phyloP scores from a whole-genome alignment of 768 basidiomycete species.

The Clavaria fumosa region DNA sequence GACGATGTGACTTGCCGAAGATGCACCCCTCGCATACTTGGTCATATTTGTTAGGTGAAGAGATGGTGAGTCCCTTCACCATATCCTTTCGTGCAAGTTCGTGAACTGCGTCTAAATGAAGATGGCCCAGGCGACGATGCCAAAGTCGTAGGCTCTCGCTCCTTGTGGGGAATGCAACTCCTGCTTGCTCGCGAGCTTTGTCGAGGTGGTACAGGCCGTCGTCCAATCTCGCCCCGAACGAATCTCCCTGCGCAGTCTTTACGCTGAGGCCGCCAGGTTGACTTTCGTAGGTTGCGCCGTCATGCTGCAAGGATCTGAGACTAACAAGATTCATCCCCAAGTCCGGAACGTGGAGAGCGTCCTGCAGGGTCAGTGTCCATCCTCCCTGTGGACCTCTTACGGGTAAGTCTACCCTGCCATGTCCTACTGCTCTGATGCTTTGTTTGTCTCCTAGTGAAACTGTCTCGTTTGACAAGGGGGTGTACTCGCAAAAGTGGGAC shows the following conservation, averaged over 20 bases:
- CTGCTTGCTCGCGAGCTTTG: not conserved
- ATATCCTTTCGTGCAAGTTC: too few species aligned
- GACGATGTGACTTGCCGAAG: too few species aligned
- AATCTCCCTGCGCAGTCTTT: not conserved
- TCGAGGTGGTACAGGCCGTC: not conserved
- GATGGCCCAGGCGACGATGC: too few species aligned
- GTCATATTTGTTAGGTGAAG: too few species aligned
- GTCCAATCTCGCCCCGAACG: not conserved
- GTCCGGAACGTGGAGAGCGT: not conserved
- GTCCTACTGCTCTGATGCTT: too few species aligned
- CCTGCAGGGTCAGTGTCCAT: not conserved
- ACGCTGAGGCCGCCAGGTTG: not conserved
- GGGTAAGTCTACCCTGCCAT: too few species aligned
- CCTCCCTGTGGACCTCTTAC: too few species aligned
- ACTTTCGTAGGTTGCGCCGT: not conserved
- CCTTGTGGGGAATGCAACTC: not conserved
- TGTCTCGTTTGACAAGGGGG: too few species aligned
- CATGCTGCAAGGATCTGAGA: not conserved
- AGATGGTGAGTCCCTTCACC: not conserved
- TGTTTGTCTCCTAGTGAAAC: too few species aligned
- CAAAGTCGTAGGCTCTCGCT: too few species aligned
- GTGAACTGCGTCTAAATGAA: not conserved
- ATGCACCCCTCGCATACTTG: too few species aligned
- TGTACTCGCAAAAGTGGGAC: too few species aligned
- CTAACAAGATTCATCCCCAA: not conserved